Evolutionary conservation across 2,329 filamentous ascomycete species (phyloP).

Genomic region (Colletotrichum phormii): DNA sequence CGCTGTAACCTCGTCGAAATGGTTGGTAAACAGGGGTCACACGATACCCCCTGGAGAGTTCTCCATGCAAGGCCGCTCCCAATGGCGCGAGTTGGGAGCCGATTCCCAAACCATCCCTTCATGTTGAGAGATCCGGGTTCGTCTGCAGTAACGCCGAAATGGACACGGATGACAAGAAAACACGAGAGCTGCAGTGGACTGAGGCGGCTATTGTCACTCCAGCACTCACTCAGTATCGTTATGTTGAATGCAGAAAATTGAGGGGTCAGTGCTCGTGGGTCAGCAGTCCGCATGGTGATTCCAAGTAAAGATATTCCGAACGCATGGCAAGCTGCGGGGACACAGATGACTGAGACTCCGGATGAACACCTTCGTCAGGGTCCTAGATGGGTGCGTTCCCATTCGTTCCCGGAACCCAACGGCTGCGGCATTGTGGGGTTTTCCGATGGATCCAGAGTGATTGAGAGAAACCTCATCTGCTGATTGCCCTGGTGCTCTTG

Average conservation of each 20-base stretch:
- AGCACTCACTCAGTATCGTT: too few species aligned
- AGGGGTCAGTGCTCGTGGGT: not conserved
- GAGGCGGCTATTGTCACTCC: too few species aligned
- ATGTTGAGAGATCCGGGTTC: too few species aligned
- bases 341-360: not conserved
- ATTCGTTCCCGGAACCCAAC: not conserved
- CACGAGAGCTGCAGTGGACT: too few species aligned
- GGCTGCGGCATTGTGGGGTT: not conserved
- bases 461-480: constrained; percentile 15
- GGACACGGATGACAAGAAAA: too few species aligned
- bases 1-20: too few species aligned
- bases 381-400: not conserved
- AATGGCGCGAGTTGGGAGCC: too few species aligned
- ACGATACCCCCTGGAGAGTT: too few species aligned
- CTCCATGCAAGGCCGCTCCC: too few species aligned
- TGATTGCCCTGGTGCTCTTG: not conserved
- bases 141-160: too few species aligned
- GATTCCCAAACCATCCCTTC: too few species aligned
- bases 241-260: not conserved
- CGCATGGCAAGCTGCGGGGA: not conserved
- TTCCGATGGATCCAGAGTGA: constrained; percentile 5
- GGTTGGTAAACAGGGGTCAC: too few species aligned
- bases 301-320: not conserved
- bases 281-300: constrained; percentile 3
- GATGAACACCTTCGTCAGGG: not conserved